Base-by-base conservation (phyloP, 768 basidiomycete genomes). In the Pulveroboletus sp. region DNA sequence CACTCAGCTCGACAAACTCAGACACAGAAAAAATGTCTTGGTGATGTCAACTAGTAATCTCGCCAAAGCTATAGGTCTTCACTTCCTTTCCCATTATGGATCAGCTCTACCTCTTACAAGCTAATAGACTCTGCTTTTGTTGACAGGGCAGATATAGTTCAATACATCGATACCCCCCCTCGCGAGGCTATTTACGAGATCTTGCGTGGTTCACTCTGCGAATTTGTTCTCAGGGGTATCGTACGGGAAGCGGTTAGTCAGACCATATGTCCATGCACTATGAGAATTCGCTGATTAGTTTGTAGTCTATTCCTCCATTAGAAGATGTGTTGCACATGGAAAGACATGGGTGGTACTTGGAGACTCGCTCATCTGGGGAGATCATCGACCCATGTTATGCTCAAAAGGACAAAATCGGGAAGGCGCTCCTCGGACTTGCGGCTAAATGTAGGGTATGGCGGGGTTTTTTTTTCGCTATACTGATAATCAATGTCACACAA, bases 11-110 rank as follows among this genome's bases (percentile, higher is more conserved):
- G 96, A 99, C 73, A 96, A 93, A 67, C 74, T 99, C 15, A 92
- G 89, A 64, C 86, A 91, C 57, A 80, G 82, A 43, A 95, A 90
- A 71, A 99, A 99, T 62, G 93, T 94, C 2, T 73, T 98, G 21
- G 86, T 99, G 21, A 89, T 99, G 85, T 85, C 96, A 6, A 99
- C 96, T 1, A 95, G 93, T 49, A 99, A 98, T 69, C 79, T 99
- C 6, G 84, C 86, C 1, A 87, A 91, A 60, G 93, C 96, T 0
- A 99, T 99, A 49, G 94, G 93, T 93, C 53, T 46, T 76, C 57
- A 35, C 15, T 35, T 33, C n/a, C 39, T 38, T 31, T 38, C 7
- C 21, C 21, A 36, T 50, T 21, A 7, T 6, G 2, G 11, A 18
- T 36, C 15, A 17, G 14, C 14, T 8, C 33, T 15, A 6, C 18